A percentile compares a stretch with the other conserved stretches of the same genome.
phyloP scores from a whole-genome alignment of 2,329 filamentous ascomycete genomes.

The Colletotrichum eremochloae region DNA sequence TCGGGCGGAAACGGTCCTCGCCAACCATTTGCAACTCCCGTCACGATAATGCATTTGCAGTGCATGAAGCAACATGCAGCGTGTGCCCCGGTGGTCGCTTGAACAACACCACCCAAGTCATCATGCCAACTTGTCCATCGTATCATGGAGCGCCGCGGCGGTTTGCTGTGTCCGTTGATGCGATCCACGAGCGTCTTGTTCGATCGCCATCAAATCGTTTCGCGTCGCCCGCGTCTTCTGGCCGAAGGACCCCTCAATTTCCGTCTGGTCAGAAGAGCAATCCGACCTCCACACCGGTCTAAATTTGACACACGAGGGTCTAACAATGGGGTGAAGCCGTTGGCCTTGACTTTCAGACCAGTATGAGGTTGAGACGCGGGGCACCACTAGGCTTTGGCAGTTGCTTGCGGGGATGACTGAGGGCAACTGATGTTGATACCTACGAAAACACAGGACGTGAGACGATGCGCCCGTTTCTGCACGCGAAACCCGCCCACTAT shows the following conservation, averaged over 20 bases:
- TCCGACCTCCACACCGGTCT: conserved; percentile 18
- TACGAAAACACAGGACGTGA: conserved; percentile 11
- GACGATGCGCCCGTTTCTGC: conserved; percentile 29
- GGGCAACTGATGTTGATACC: conserved; percentile 28
- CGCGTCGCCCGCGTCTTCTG: neutral
- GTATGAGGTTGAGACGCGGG: conserved; percentile 32
- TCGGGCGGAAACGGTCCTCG: conserved; percentile 27
- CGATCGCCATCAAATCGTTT: conserved; percentile 11
- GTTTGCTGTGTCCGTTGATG: neutral
- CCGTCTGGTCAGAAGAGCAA: conserved; percentile 5
- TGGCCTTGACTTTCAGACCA: conserved; percentile 31
- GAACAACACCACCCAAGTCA: conserved; percentile 20
- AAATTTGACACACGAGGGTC: conserved; percentile 17
- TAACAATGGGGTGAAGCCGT: conserved; percentile 21
- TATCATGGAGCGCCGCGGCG: conserved; percentile 21
- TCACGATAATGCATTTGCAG: conserved; percentile 32
- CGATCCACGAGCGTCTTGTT: conserved; percentile 3
- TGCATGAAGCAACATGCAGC: conserved; percentile 41
- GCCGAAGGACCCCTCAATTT: neutral
- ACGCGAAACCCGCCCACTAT: conserved; percentile 9
- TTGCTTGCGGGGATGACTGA: conserved; percentile 22
- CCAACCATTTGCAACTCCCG: conserved; percentile 37
- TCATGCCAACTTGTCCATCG: conserved; percentile 8
- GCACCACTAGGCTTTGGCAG: conserved; percentile 16
- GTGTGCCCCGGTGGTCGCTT: conserved; percentile 28